Evolutionary conservation across 768 basidiomycete genomes (phyloP).

Genomic region (Fistulinella prunicolor): DNA sequence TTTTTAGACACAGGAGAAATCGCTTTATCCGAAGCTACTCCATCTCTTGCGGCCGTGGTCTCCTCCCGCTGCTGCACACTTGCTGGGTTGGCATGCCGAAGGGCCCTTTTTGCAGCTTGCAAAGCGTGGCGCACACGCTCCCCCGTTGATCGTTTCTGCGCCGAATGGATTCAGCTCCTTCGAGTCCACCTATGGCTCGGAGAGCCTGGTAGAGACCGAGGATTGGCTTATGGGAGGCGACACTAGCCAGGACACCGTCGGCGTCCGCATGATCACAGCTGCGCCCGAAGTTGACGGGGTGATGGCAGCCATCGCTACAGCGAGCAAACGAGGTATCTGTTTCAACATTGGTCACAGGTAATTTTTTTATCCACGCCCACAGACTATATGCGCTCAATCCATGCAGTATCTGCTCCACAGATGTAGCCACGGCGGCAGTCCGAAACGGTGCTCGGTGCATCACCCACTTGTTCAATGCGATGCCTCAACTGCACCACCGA

Average conservation of each 20-base stretch:
- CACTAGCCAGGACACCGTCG: conserved; percentile 33
- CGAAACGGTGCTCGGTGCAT: conserved; percentile 76
- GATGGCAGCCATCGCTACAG: conserved; percentile 59
- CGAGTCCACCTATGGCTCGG: conserved; percentile 68
- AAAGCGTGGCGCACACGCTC: conserved; percentile 84
- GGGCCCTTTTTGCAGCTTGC: conserved; percentile 81
- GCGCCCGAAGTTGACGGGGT: conserved; percentile 88
- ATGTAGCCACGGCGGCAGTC: conserved; percentile 69
- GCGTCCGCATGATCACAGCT: conserved; percentile 78
- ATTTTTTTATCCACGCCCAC: not conserved
- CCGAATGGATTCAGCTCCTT: conserved; percentile 63
- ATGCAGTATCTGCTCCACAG: conserved; percentile 67
- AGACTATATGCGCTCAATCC: conserved; percentile 1
- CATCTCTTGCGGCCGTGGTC: conserved; percentile 66
- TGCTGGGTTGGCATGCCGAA: conserved; percentile 90
- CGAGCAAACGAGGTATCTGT: conserved; percentile 62
- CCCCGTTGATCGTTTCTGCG: conserved; percentile 60
- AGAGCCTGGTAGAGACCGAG: conserved; percentile 59
- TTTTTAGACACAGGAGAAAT: conserved; percentile 71
- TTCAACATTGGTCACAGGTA: conserved; percentile 85
- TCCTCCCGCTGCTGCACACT: conserved; percentile 58
- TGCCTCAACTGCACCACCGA: conserved; percentile 87
- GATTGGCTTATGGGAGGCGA: conserved; percentile 61
- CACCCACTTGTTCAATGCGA: conserved; percentile 92
- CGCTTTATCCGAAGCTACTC: conserved; percentile 69